Evolutionary conservation across 1,284 basidiomycete genomes (phyloP), one percentile per base, ranked within the genome.

Genomic region (Cryptococcus amylolentus): DNA sequence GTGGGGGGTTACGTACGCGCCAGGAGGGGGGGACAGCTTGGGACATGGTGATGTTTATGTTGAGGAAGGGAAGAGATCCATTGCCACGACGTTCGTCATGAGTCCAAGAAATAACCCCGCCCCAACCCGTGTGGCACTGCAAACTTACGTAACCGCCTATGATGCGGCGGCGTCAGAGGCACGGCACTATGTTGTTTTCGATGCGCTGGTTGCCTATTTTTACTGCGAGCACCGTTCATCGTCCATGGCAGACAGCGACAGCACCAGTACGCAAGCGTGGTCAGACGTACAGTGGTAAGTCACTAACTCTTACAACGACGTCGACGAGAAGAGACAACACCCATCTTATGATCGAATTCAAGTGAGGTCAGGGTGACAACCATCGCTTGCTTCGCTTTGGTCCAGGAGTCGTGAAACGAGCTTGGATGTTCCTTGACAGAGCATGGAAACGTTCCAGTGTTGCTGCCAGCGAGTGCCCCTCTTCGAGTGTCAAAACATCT

Each of bases 11-110:
- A 66, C 78, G 44, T 69, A 88, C 90, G 86, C 91, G 91, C 89
- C 90, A 93, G 73, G 88, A 91, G 59, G 90, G 91, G 78, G 90
- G 91, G 71, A 93, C 69, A 60, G 67, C 64, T 60, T 69, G 64
- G 57, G 65, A 67, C 64, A 71, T 64, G 52, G 20, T 49, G 57
- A 49, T 52, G 37, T 51, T n/a, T n/a, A n/a, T 41, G 20, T 35
- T 41, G 27, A 38, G 31, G 18, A 43, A 37, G 16, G 46, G 43
- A 55, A 45, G 44, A 50, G 28, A 38, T 52, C 41, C 18, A 41
- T 42, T 38, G 51, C 38, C 37, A 41, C 16, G 12, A 26, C 26
- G 8, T 39, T n/a, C 43, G 28, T 52, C 42, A 52, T 37, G 31
- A 42, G n/a, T 5, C 8, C 48, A 4, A 6, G 26, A 46, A 18